Evolutionary conservation across 2,329 filamentous ascomycete species (phyloP).

Genomic region (Cyclaneusma minus): DNA sequence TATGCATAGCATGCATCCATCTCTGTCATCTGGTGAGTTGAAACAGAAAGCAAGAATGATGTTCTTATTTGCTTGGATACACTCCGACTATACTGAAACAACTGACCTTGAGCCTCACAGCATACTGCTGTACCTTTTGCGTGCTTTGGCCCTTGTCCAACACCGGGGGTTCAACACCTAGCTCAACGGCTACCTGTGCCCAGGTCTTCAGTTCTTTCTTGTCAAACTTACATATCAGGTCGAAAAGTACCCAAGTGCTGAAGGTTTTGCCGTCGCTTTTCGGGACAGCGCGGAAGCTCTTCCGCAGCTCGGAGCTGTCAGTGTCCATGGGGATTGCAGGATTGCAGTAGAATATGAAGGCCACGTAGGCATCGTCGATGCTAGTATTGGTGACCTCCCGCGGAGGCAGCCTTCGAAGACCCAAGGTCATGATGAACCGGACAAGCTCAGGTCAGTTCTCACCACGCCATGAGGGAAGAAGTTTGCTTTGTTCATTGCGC

Average conservation of each 20-base stretch:
- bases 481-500: no score
- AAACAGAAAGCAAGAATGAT: neutral
- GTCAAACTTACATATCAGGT: conserved; percentile 66
- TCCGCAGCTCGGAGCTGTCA: conserved; percentile 56
- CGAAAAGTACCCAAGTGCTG: conserved; percentile 59
- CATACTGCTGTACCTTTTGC: conserved; percentile 91
- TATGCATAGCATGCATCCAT: conserved; percentile 95
- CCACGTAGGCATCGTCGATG: conserved; percentile 69
- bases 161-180: conserved; percentile 80
- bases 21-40: conserved; percentile 33
- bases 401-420: conserved; percentile 38
- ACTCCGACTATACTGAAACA: neutral
- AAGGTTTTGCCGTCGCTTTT: conserved; percentile 82
- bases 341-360: conserved; percentile 84
- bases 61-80: neutral
- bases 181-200: conserved; percentile 70
- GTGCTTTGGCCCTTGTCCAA: conserved; percentile 72
- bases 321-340: conserved; percentile 56
- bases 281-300: conserved; percentile 64
- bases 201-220: conserved; percentile 80
- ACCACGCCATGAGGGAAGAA: no score
- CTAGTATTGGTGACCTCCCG: conserved; percentile 51
- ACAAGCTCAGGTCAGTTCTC: no score
- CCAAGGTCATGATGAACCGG: no score
- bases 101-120: conserved; percentile 71